Conservation (phyloP, 2,329 filamentous ascomycete species). For the Pestalotiopsis sp. region DNA sequence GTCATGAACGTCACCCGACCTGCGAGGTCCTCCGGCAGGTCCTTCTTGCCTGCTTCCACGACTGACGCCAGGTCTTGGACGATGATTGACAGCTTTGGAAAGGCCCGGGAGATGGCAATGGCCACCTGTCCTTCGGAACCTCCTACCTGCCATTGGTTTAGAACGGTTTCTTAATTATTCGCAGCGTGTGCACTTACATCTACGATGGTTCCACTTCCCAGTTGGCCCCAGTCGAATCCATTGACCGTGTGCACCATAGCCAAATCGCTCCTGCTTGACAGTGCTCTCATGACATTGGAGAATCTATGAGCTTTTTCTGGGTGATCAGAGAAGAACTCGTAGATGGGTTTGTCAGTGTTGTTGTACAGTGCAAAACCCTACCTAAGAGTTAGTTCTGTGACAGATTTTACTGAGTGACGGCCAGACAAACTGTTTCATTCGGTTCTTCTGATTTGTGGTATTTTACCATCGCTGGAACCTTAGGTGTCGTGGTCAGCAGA, state of each 20-base stretch:
- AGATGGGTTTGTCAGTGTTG: slow-evolving; percentile 19
- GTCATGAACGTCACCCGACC: slow-evolving; percentile 17
- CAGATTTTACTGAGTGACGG: too few species aligned
- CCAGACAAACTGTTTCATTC: slow-evolving; percentile 17
- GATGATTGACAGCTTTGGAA: slow-evolving; percentile 29
- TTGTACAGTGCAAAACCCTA: slow-evolving; percentile 24
- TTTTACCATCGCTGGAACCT: slow-evolving; percentile 17
- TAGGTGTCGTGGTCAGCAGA: background rate
- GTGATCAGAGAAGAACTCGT: slow-evolving; percentile 18
- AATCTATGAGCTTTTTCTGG: slow-evolving; percentile 23
- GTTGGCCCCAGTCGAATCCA: slow-evolving; percentile 19
- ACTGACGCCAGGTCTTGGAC: slow-evolving; percentile 30
- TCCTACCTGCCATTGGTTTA: slow-evolving; percentile 52
- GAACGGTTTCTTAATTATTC: too few species aligned
- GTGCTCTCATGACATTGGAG: slow-evolving; percentile 20
- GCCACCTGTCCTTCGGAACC: slow-evolving; percentile 60
- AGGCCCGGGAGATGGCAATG: slow-evolving; percentile 53
- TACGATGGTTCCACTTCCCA: slow-evolving; percentile 14
- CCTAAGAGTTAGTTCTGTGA: background rate
- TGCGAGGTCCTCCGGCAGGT: slow-evolving; percentile 6
- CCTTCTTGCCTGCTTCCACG: background rate
- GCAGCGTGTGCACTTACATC: slow-evolving; percentile 15
- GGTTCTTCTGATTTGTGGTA: slow-evolving; percentile 20
- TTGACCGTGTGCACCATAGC: slow-evolving; percentile 20
- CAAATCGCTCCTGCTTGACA: background rate